These are phyloP conservation scores for Talaromyces marneffei DNA, from an alignment of 2,329 filamentous ascomycete species.

Conservation along the genomic window DNA sequence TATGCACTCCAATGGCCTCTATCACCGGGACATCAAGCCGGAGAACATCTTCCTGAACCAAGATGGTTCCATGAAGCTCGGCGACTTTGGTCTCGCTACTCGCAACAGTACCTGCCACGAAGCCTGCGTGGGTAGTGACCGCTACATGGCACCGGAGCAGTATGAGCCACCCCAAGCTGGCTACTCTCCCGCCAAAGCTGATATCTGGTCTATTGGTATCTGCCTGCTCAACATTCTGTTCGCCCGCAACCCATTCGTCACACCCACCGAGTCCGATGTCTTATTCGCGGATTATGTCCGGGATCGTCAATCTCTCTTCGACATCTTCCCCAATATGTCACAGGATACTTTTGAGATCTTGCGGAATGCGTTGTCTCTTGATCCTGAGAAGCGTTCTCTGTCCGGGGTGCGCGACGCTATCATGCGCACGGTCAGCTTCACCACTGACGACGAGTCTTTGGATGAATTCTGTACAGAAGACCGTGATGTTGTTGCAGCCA, in stretches of 20 bases:
- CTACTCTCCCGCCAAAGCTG: slow-evolving; percentile 87
- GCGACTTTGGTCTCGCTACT: slow-evolving; percentile 91
- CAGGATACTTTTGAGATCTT: slow-evolving; percentile 96
- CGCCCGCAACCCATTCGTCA: slow-evolving; percentile 91
- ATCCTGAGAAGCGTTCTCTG: slow-evolving; percentile 82
- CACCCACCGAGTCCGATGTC: slow-evolving; percentile 81
- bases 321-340: slow-evolving; percentile 97
- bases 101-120: slow-evolving; percentile 86
- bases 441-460: slow-evolving; percentile 80
- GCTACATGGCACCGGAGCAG: slow-evolving; percentile 98
- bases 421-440: slow-evolving; percentile 78
- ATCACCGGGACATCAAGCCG: slow-evolving; percentile 97
- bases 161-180: slow-evolving; percentile 82
- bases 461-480: slow-evolving; percentile 91
- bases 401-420: slow-evolving; percentile 71
- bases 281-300: slow-evolving; percentile 88
- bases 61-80: slow-evolving; percentile 86
- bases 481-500: slow-evolving; percentile 67
- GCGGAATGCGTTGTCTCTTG: slow-evolving; percentile 80
- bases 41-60: slow-evolving; percentile 96
- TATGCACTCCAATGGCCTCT: slow-evolving; percentile 85
- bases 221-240: slow-evolving; percentile 95
- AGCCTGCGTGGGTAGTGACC: slow-evolving; percentile 90
- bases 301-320: slow-evolving; percentile 92
- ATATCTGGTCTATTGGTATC: slow-evolving; percentile 96